Conservation (phyloP, 768 basidiomycete species). For the Inosperma sp. region DNA sequence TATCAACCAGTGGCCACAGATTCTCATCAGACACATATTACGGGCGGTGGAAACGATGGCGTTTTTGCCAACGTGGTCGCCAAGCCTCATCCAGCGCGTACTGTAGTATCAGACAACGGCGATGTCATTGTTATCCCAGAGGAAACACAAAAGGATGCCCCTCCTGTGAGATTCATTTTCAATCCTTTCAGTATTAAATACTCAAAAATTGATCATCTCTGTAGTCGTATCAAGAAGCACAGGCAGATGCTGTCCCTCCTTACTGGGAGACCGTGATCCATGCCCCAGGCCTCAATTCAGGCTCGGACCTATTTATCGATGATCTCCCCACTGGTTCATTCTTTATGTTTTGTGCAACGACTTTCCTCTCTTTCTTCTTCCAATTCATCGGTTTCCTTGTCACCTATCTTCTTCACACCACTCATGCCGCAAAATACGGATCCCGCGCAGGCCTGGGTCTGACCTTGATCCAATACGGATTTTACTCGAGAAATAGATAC, state of each 20-base stretch:
- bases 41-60: constrained; percentile 87
- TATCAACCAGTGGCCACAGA: constrained; percentile 51
- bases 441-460: constrained; percentile 93
- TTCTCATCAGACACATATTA: constrained; percentile 28
- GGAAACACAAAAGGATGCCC: constrained; percentile 72
- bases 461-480: constrained; percentile 90
- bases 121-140: constrained; percentile 68
- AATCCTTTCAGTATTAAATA: background rate
- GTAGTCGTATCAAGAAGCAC: constrained; percentile 83
- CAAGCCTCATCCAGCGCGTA: constrained; percentile 58
- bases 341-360: constrained; percentile 68
- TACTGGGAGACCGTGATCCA: constrained; percentile 98
- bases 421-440: constrained; percentile 91
- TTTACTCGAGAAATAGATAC: constrained; percentile 51
- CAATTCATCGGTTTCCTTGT: constrained; percentile 92
- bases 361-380: constrained; percentile 91
- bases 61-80: constrained; percentile 94
- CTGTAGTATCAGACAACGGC: constrained; percentile 50
- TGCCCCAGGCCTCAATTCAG: constrained; percentile 54
- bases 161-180: constrained; percentile 60
- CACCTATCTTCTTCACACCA: constrained; percentile 87
- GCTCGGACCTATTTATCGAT: constrained; percentile 74
- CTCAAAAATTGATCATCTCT: constrained; percentile 6
- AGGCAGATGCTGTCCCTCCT: constrained; percentile 84
- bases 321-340: constrained; percentile 82